A percentile compares a stretch with the other conserved stretches of the same genome.
Conservation (phyloP, 1,284 basidiomycete species). For the Laetiporus sulphureus region DNA sequence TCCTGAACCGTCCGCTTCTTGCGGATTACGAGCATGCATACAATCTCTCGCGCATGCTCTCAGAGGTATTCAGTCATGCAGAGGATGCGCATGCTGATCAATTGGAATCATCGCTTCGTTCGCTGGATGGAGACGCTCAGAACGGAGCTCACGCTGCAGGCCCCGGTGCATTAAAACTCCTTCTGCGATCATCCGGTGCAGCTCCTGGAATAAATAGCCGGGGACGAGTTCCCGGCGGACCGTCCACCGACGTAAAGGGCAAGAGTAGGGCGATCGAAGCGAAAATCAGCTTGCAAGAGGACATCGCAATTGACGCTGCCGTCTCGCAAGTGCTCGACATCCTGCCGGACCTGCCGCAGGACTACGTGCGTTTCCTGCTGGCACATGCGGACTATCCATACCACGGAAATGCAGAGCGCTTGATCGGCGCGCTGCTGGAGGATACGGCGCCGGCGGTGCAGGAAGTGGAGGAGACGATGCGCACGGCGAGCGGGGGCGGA, state of each 20-base stretch:
- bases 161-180: conserved; percentile 51
- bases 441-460: conserved; percentile 51
- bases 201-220: conserved; percentile 39
- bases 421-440: conserved; percentile 66
- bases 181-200: conserved; percentile 53
- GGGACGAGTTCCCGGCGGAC: conserved; percentile 19
- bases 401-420: conserved; percentile 44
- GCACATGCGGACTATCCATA: conserved; percentile 40
- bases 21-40: conserved; percentile 67
- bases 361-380: conserved; percentile 54
- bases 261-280: conserved; percentile 30
- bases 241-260: conserved; percentile 23
- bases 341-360: conserved; percentile 49
- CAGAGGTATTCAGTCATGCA: conserved; percentile 37
- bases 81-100: conserved; percentile 53
- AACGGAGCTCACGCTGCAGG: conserved; percentile 22
- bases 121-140: conserved; percentile 23
- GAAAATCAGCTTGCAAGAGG: conserved; percentile 12
- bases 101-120: conserved; percentile 43
- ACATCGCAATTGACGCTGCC: conserved; percentile 45
- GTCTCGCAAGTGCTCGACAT: conserved; percentile 66
- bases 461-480: conserved; percentile 21
- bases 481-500: background rate
- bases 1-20: conserved; percentile 57
- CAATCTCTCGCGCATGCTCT: conserved; percentile 44